Evolutionary conservation across 495 filamentous ascomycete genomes (phyloP).

Genomic region (Elaphomyces granulatus): DNA sequence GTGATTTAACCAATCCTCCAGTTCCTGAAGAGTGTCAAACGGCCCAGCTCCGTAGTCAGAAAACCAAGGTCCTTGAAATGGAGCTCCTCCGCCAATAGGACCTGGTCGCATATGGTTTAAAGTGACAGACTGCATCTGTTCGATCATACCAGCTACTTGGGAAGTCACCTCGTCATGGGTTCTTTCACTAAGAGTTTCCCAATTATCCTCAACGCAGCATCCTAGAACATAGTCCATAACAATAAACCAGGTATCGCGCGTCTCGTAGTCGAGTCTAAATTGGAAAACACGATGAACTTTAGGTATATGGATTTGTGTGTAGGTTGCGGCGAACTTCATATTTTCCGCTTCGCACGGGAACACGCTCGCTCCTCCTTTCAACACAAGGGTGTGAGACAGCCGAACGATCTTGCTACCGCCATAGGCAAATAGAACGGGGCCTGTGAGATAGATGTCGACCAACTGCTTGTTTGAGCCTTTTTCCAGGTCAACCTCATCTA

Average conservation of each 20-base stretch:
- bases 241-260: constrained; percentile 18
- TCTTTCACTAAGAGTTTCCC: constrained; percentile 9
- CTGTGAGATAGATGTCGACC: constrained; percentile 7
- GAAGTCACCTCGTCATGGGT: constrained; percentile 9
- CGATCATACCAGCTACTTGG: constrained; percentile 14
- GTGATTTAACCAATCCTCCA: constrained; percentile 23
- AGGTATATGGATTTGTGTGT: constrained; percentile 7
- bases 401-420: constrained; percentile 11
- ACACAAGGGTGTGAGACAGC: constrained; percentile 7
- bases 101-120: constrained; percentile 15
- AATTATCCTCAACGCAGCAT: constrained; percentile 14
- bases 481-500: background rate
- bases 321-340: constrained; percentile 9
- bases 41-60: constrained; percentile 19
- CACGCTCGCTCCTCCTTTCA: constrained; percentile 12
- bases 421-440: constrained; percentile 6
- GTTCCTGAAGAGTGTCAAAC: constrained; percentile 12
- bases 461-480: constrained; percentile 6
- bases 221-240: constrained; percentile 23
- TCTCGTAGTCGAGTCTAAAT: constrained; percentile 11
- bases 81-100: constrained; percentile 13
- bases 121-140: constrained; percentile 12
- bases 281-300: constrained; percentile 13
- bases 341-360: constrained; percentile 10
- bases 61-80: constrained; percentile 16